Evolutionary conservation across 768 basidiomycete genomes (phyloP), one percentile per base, ranked within the genome.

Genomic region (Pisolithus marmoratus): DNA sequence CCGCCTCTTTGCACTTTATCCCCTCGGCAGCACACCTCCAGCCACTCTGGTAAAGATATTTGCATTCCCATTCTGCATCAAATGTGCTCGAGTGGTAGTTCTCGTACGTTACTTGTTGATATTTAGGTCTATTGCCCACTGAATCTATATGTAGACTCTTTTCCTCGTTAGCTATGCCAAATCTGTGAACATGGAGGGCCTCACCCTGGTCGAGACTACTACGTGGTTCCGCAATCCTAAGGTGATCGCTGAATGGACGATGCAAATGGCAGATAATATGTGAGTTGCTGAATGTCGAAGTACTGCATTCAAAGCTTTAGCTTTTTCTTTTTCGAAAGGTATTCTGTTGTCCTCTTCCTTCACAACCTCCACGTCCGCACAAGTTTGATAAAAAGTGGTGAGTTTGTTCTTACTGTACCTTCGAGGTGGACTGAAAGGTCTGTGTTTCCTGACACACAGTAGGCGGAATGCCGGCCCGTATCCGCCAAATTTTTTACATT

Each of bases 401-500:
- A 2, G 26, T 27, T 5, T 8, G 8, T 27, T 27, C 26, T 27
- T 8, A n/a, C 26, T 27, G 8, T 8, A 27, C 26, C 26, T 27
- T 27, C 26, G 8, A 27, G 26, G 53, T 44, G 66, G 64, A 40
- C 40, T 63, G 17, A 23, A 58, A 48, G 31, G 19, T 22, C 46
- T 8, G 8, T 5, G 24, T 23, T 24, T 14, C 23, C 50, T 41
- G 22, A 8, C 19, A 22, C 14, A 4, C 38, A 42, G 51, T 45
- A 63, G 61, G 58, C 38, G 57, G 51, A 40, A 43, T 65, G 20
- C 48, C n/a, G n/a, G n/a, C n/a, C n/a, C n/a, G n/a, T n/a, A n/a
- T n/a, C n/a, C n/a, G n/a, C n/a, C n/a, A n/a, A 61, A 55, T 73
- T 9, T 72, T 73, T 57, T 62, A 62, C 36, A 70, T 74, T 48